Evolutionary conservation across 805 yeast species (phyloP).

Genomic region (Scheffersomyces spartinae): DNA sequence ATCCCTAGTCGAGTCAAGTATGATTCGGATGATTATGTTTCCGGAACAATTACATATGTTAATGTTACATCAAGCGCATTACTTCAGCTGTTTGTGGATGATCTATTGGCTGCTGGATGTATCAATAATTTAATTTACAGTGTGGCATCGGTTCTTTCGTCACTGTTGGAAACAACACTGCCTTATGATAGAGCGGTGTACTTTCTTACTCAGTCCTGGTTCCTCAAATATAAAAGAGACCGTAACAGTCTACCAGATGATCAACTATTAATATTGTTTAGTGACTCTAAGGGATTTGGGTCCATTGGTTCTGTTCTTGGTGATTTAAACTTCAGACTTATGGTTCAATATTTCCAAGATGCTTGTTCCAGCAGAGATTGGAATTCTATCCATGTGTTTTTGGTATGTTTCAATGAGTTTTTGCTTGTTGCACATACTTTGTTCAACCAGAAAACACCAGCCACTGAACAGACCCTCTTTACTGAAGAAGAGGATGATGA

Average conservation of each 20-base stretch:
- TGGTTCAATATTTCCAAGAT: constrained; percentile 34
- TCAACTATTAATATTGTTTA: constrained; percentile 1
- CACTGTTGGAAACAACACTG: constrained; percentile 1
- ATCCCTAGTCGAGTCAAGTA: constrained; percentile 25
- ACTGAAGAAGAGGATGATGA: constrained; percentile 31
- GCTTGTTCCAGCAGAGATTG: constrained; percentile 34
- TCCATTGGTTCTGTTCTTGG: constrained; percentile 46
- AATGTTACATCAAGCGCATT: constrained; percentile 18
- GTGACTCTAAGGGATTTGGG: constrained; percentile 17
- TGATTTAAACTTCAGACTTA: constrained; percentile 46
- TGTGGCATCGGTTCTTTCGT: constrained; percentile 36
- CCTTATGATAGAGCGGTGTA: constrained; percentile 28
- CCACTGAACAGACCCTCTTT: constrained; percentile 6
- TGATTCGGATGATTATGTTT: constrained; percentile 28
- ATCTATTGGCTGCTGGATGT: constrained; percentile 55
- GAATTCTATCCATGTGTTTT: constrained; percentile 57
- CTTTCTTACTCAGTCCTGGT: constrained; percentile 62
- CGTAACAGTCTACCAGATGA: constrained; percentile 5
- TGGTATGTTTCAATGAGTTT: constrained; percentile 56
- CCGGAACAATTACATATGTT: constrained; percentile 14
- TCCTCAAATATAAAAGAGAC: constrained; percentile 51
- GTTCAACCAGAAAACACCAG: constrained; percentile 14
- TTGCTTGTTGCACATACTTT: constrained; percentile 37
- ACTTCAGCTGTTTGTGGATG: constrained; percentile 35
- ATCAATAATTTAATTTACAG: constrained; percentile 55